These are phyloP conservation scores for Aureobasidium lini DNA, from an alignment of 2,329 filamentous ascomycete genomes.

Conservation along the genomic window DNA sequence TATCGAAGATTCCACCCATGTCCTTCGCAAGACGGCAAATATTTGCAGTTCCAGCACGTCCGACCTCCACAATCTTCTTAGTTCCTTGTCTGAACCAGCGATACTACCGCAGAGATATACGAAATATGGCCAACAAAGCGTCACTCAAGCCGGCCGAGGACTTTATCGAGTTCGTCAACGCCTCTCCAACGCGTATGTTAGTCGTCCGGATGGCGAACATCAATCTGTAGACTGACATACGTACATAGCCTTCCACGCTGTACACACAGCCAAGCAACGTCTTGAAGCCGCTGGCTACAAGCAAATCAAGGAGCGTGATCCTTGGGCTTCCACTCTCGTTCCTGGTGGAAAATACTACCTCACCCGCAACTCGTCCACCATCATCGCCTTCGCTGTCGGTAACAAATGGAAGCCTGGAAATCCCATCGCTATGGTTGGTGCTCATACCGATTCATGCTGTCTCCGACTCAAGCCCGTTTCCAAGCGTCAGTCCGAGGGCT, in stretches of 20 bases:
- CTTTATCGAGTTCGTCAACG: conserved; percentile 90
- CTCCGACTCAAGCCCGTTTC: conserved; percentile 90
- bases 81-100: background rate
- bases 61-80: background rate
- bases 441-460: conserved; percentile 91
- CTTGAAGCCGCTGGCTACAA: conserved; percentile 79
- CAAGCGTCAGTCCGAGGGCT: conserved; percentile 79
- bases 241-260: conserved; percentile 79
- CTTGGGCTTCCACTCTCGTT: conserved; percentile 70
- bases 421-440: conserved; percentile 84
- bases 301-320: conserved; percentile 81
- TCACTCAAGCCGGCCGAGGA: conserved; percentile 56
- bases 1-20: background rate
- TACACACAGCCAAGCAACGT: conserved; percentile 66
- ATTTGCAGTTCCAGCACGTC: background rate
- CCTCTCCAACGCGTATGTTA: conserved; percentile 77
- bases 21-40: background rate
- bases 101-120: background rate
- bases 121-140: conserved; percentile 29
- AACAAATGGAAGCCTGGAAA: conserved; percentile 87
- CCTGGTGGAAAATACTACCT: conserved; percentile 95
- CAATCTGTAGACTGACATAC: conserved; percentile 6
- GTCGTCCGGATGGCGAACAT: background rate
- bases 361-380: conserved; percentile 85
- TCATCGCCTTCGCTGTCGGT: conserved; percentile 88